Base-by-base conservation (phyloP, 225 moss, liverwort and hornwort genomes). In the Asterella californica region DNA sequence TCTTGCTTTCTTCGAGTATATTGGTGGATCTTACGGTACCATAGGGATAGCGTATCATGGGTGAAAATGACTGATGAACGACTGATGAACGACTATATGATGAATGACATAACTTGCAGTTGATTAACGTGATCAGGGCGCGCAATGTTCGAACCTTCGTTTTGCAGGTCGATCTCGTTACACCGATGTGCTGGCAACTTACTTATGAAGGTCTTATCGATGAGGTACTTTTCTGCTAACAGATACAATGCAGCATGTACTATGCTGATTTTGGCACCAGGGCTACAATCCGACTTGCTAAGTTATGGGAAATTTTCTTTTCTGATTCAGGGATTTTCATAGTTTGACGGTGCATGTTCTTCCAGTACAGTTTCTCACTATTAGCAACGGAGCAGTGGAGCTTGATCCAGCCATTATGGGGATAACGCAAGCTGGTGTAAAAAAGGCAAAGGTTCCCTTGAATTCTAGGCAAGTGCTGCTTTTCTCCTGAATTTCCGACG, bases 151-250 rank as follows among this genome's bases (percentile, higher is more conserved):
- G 15, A 34, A 0, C 45, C 27, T 64, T 29, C 12, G 52, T 76
- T 45, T 54, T 33, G 74, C 89, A 93, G 93, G 91, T 93, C 72
- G 97, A 99, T 86, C 85, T 93, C 74, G 88, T 99, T 48, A 99
- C 97, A 47, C 95, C 97, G 42, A 95, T 99, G 97, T 99, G 97
- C 86, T 93, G 92, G 73, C 97, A 99, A 82, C 89, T 99, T 72
- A 99, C 95, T 1, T 99, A 95, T 81, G 97, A 99, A 81, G 97
- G 97, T 72, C 84, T 95, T 64, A 93, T 99, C 77, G 97, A 99
- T 86, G 97, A 99, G 94, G 94, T 94, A 82, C n/a, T 84, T 81
- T 45, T 42, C 30, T 74, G 53, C 79, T 52, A 24, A 36, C 52
- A 33, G 48, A 48, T 53, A 6, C 5, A 0, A 36, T 3, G 66